phyloP scores from a whole-genome alignment of 2,329 filamentous ascomycete species.

The Aspergillus japonicus region DNA sequence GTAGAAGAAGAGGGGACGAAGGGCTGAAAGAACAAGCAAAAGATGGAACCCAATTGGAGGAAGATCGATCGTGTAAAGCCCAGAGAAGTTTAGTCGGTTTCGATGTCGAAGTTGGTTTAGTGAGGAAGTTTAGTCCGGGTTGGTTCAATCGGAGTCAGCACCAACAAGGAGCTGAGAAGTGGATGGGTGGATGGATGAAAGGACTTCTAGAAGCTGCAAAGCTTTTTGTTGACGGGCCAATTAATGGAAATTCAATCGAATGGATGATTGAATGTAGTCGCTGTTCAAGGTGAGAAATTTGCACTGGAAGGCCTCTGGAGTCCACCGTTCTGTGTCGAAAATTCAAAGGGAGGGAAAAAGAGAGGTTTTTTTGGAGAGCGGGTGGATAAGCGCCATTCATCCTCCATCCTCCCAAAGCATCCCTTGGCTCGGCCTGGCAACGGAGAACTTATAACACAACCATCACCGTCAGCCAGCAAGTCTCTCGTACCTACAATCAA shows the following conservation, averaged over 20 bases:
- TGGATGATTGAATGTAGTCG: not conserved
- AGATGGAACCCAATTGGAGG: constrained; percentile 16
- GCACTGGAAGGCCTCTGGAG: not conserved
- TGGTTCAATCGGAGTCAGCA: not conserved
- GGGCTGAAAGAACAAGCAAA: constrained; percentile 15
- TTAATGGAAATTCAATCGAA: not conserved
- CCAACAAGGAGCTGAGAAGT: not conserved
- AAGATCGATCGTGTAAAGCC: constrained; percentile 8
- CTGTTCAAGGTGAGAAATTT: not conserved
- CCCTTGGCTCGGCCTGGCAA: not conserved
- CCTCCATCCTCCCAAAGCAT: not conserved
- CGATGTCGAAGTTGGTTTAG: constrained; percentile 4
- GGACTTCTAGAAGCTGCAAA: not conserved
- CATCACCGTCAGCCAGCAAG: too few species aligned
- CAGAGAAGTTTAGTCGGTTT: constrained; percentile 4
- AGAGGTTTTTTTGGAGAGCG: not conserved
- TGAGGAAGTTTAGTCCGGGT: constrained; percentile 6
- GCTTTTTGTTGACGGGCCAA: not conserved
- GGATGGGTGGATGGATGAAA: not conserved
- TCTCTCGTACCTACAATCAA: too few species aligned
- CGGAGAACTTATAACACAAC: too few species aligned
- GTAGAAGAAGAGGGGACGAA: constrained; percentile 8
- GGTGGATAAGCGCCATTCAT: not conserved
- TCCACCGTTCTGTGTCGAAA: not conserved
- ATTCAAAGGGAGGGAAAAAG: not conserved